Conservation (phyloP, 306 rosid species). For the Cicer arietinum region DNA sequence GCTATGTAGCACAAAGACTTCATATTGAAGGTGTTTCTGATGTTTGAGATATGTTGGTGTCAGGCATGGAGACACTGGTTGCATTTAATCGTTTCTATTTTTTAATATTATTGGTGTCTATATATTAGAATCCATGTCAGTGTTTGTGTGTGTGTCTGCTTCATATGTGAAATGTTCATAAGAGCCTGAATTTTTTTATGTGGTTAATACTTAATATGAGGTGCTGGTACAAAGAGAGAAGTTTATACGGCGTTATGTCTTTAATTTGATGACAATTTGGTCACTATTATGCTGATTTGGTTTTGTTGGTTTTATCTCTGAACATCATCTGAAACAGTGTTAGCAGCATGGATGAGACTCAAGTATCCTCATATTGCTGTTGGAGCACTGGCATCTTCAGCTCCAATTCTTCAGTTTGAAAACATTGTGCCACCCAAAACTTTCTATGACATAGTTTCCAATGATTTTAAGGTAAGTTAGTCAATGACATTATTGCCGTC, state of each 20-base stretch:
- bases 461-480: conserved; percentile 64
- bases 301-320: conserved; percentile 26
- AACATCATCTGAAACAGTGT: conserved; percentile 55
- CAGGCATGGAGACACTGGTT: no score
- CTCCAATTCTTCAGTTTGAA: conserved; percentile 92
- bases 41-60: no score
- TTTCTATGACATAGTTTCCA: conserved; percentile 78
- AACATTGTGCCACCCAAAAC: conserved; percentile 74
- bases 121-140: no score
- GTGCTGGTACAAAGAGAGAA: neutral
- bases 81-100: no score
- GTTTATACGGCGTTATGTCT: neutral
- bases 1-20: no score
- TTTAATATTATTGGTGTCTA: no score
- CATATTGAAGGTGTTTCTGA: no score
- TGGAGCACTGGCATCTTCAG: conserved; percentile 92
- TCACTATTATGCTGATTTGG: neutral
- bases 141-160: no score
- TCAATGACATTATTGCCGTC: neutral
- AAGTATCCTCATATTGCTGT: conserved; percentile 86
- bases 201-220: neutral
- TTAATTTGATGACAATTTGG: neutral
- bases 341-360: conserved; percentile 97
- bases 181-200: neutral
- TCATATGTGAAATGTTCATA: neutral